phyloP scores from a whole-genome alignment of 495 filamentous ascomycete species.

The Tetracladium setigerum region DNA sequence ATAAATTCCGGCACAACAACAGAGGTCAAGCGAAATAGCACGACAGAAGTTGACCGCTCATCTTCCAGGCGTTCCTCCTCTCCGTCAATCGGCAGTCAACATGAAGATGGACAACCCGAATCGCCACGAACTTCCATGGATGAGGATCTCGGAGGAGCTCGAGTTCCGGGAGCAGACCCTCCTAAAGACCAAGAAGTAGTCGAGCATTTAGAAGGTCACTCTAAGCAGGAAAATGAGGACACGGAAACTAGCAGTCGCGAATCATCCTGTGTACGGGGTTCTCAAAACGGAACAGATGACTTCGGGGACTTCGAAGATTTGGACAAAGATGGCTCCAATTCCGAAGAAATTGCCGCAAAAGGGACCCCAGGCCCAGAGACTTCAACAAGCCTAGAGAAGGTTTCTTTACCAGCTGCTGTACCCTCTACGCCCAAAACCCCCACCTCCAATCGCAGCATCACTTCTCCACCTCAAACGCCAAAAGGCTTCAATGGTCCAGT shows the following conservation, averaged over 20 bases:
- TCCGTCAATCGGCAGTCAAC: conserved; percentile 32
- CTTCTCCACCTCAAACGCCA: conserved; percentile 10
- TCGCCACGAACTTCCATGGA: conserved; percentile 49
- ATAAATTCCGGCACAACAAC: no score
- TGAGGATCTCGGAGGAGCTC: conserved; percentile 32
- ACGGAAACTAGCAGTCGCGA: conserved; percentile 13
- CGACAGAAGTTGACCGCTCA: conserved; percentile 12
- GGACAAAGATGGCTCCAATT: conserved; percentile 23
- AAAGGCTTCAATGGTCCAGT: conserved; percentile 26
- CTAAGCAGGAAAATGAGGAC: conserved; percentile 26
- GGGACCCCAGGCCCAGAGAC: conserved; percentile 5
- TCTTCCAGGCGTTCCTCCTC: conserved; percentile 32
- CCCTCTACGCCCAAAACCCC: background rate
- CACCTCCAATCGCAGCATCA: background rate
- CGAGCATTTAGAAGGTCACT: conserved; percentile 36
- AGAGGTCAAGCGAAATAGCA: no score
- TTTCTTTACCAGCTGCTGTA: no score
- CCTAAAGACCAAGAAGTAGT: conserved; percentile 41
- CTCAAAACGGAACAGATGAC: conserved; percentile 29
- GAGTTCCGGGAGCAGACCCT: conserved; percentile 21
- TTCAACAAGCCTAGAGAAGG: background rate
- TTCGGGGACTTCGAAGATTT: conserved; percentile 48
- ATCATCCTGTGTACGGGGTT: background rate
- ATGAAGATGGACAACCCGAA: conserved; percentile 30
- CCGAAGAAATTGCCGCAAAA: conserved; percentile 4